phyloP scores from a whole-genome alignment of 768 basidiomycete genomes.

The Suillus subluteus region DNA sequence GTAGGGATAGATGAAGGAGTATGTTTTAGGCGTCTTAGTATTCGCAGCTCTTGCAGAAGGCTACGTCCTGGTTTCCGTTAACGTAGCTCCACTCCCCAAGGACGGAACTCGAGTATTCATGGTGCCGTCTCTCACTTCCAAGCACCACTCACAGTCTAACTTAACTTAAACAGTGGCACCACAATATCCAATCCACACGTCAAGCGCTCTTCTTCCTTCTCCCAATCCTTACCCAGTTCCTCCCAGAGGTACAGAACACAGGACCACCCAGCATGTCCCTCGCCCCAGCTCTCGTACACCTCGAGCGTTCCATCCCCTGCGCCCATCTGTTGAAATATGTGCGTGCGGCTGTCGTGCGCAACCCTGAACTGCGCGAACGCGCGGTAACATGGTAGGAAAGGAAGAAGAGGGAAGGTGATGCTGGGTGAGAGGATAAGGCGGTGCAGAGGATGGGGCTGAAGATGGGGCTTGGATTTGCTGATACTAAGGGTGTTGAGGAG shows the following conservation, averaged over 20 bases:
- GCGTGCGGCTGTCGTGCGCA: constrained; percentile 59
- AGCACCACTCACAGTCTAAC: neutral
- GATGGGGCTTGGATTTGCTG: constrained; percentile 44
- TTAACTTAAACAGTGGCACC: constrained; percentile 58
- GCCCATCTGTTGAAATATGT: constrained; percentile 60
- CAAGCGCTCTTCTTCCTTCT: constrained; percentile 60
- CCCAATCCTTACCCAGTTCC: constrained; percentile 50
- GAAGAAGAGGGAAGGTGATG: constrained; percentile 55
- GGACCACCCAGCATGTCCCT: constrained; percentile 34
- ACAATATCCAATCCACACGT: constrained; percentile 56
- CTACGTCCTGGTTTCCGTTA: constrained; percentile 53
- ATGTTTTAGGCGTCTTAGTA: constrained; percentile 51
- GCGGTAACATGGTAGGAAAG: constrained; percentile 59
- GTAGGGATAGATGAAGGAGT: constrained; percentile 47
- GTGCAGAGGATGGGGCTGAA: constrained; percentile 49
- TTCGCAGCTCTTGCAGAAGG: constrained; percentile 54
- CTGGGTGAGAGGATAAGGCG: constrained; percentile 49
- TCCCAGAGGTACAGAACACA: constrained; percentile 25
- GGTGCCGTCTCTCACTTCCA: constrained; percentile 29
- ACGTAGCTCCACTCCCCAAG: constrained; percentile 49
- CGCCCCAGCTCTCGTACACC: constrained; percentile 28
- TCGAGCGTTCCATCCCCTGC: constrained; percentile 45
- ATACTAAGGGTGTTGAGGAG: constrained; percentile 20
- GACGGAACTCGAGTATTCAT: constrained; percentile 42
- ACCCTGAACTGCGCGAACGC: constrained; percentile 49